These are phyloP conservation scores for Dipteronia sinensis DNA, from an alignment of 345 rosid genomes.

Conservation along the genomic window DNA sequence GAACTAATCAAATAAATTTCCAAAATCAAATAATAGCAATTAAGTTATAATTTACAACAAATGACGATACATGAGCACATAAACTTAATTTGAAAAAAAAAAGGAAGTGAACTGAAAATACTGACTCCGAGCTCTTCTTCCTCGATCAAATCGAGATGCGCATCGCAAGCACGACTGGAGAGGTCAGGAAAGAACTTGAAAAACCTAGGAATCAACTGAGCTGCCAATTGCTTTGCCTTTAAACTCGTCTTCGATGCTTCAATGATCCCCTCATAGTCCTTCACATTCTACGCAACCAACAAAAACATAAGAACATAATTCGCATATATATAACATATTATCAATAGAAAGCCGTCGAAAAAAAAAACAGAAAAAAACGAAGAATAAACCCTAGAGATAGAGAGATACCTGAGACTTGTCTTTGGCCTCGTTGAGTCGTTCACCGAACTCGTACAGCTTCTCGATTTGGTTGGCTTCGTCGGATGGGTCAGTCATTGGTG, in stretches of 20 bases:
- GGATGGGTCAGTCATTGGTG: constrained; percentile 58
- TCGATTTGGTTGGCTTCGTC: constrained; percentile 82
- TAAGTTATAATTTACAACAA: background rate
- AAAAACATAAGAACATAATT: background rate
- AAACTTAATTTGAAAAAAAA: background rate
- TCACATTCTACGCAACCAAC: constrained; percentile 56
- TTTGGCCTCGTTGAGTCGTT: constrained; percentile 88
- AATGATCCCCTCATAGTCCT: constrained; percentile 85
- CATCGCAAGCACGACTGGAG: constrained; percentile 62
- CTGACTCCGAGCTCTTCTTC: constrained; percentile 92
- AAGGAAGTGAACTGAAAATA: background rate
- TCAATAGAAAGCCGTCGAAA: background rate
- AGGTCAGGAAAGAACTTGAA: constrained; percentile 94
- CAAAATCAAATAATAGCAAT: background rate
- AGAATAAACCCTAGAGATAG: constrained; percentile 29
- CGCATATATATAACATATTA: background rate
- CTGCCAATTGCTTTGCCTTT: constrained; percentile 93
- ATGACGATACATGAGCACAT: background rate
- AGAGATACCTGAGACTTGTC: constrained; percentile 84
- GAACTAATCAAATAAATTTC: background rate
- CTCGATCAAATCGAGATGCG: constrained; percentile 87
- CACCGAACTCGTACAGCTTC: constrained; percentile 97
- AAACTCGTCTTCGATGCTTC: constrained; percentile 70
- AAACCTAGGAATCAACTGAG: constrained; percentile 97
- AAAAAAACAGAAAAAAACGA: background rate